A percentile compares a stretch with the other conserved stretches of the same genome.
Evolutionary conservation across 495 filamentous ascomycete genomes (phyloP).

Genomic region (Hyaloscypha bicolor): DNA sequence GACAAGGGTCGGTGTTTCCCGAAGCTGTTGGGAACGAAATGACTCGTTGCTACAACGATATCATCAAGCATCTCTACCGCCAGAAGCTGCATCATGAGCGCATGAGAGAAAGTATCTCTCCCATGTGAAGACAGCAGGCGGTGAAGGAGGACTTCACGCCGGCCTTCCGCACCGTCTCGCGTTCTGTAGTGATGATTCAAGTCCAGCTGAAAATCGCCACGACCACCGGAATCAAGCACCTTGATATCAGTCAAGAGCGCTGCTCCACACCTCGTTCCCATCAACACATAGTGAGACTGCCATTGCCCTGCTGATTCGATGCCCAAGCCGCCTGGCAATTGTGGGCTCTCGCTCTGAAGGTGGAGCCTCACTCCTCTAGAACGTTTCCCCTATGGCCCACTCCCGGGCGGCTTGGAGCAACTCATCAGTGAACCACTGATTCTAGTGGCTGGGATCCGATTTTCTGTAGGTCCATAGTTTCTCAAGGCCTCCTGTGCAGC

Average conservation of each 20-base stretch:
- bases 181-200: not conserved
- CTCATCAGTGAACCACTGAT: not conserved
- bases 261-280: not conserved
- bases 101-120: not conserved
- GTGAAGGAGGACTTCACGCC: not conserved
- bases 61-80: too few species aligned
- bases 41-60: too few species aligned
- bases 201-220: not conserved
- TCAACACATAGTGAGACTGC: not conserved
- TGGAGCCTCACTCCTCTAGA: not conserved
- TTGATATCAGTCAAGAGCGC: not conserved
- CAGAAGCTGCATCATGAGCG: too few species aligned
- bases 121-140: slow-evolving; percentile 4
- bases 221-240: not conserved
- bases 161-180: not conserved
- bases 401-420: not conserved
- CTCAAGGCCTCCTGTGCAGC: not conserved
- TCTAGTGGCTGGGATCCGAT: not conserved
- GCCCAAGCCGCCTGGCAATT: not conserved
- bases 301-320: not conserved
- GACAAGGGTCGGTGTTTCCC: not conserved
- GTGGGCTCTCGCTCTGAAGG: not conserved
- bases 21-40: not conserved
- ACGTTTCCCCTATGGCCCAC: not conserved
- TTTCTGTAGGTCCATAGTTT: not conserved